Base-by-base conservation (phyloP, 805 yeast genomes). In the Metschnikowia chrysomelidarum region DNA sequence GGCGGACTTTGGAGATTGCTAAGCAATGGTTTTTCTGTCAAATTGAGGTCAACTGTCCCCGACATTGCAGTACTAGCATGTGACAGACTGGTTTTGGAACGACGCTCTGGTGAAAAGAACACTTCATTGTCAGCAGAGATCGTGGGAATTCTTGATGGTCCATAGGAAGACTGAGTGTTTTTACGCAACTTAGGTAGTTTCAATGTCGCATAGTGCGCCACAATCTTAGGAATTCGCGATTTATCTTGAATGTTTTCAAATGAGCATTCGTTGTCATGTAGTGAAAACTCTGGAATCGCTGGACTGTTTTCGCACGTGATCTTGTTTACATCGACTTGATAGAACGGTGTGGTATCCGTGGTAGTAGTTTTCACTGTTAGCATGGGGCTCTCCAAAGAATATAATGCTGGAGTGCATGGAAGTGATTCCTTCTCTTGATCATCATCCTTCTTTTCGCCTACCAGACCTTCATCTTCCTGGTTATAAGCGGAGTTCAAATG, bases 91-190 rank as follows among this genome's bases (percentile, higher is more conserved):
- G 20, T 4, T n/a, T 25, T 25, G 4, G 41, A 13, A 7, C 39
- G 36, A 29, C 45, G 45, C 27, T 41, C 40, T 7, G 50, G 52
- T 2, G 67, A 60, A 20, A 48, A 46, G 37, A 61, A 60, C 2
- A 60, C 57, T 4, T 59, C 56, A 35, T 64, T 67, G 12, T 50
- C 43, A 1, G 57, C 53, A 20, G 60, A 46, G 11, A 61, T 56
- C 20, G 49, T 42, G 7, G 70, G 66, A 14, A 64, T 57, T 19
- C 37, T 34, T 8, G 59, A 44, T 4, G 36, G 40, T 3, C 41
- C 36, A 8, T 24, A n/a, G 9, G 28, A 36, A 2, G 27, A 32
- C 19, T 28, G 11, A 13, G 20, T 18, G 30, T 29, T 45, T 44
- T 62, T 58, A 22, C 47, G 46, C 18, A 64, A 49, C 2, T 45